These are phyloP conservation scores for Chrysosporium queenslandicum DNA, from an alignment of 2,329 filamentous ascomycete species.

Conservation along the genomic window DNA sequence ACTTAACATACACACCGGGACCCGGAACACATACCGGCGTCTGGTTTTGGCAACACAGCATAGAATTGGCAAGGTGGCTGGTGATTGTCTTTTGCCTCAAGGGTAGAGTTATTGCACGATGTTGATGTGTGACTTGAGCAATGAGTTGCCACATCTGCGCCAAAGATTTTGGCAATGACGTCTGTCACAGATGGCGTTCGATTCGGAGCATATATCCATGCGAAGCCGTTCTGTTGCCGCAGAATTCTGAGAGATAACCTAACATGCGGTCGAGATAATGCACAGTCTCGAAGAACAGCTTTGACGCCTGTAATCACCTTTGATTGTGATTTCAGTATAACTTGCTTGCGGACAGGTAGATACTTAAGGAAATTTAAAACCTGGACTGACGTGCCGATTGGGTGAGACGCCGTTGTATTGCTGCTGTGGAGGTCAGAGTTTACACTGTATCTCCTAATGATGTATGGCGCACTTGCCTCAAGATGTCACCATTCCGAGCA, in stretches of 20 bases:
- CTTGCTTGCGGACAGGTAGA: slow-evolving; percentile 51
- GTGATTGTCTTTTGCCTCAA: neutral
- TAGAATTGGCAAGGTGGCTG: neutral
- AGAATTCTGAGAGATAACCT: slow-evolving; percentile 47
- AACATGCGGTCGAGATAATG: slow-evolving; percentile 47
- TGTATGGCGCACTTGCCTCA: slow-evolving; percentile 28
- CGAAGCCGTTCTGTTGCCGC: slow-evolving; percentile 48
- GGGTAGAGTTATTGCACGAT: slow-evolving; percentile 23
- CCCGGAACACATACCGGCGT: slow-evolving; percentile 26
- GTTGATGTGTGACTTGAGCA: slow-evolving; percentile 31
- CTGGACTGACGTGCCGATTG: slow-evolving; percentile 52
- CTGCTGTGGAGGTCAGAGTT: slow-evolving; percentile 21
- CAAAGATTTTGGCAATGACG: slow-evolving; percentile 47
- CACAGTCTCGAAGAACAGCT: slow-evolving; percentile 48
- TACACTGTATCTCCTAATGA: neutral
- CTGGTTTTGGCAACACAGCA: slow-evolving; percentile 42
- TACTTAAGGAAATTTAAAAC: slow-evolving; percentile 47
- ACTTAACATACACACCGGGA: neutral
- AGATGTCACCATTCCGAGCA: slow-evolving; percentile 41
- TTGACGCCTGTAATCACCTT: slow-evolving; percentile 45
- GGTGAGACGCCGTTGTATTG: slow-evolving; percentile 42
- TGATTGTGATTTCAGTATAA: slow-evolving; percentile 41
- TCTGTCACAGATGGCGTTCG: slow-evolving; percentile 40
- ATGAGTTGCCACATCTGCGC: slow-evolving; percentile 44
- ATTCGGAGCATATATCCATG: slow-evolving; percentile 52